Evolutionary conservation across 1,284 basidiomycete genomes (phyloP), one percentile per base, ranked within the genome.

Genomic region (Marasmius oreades): DNA sequence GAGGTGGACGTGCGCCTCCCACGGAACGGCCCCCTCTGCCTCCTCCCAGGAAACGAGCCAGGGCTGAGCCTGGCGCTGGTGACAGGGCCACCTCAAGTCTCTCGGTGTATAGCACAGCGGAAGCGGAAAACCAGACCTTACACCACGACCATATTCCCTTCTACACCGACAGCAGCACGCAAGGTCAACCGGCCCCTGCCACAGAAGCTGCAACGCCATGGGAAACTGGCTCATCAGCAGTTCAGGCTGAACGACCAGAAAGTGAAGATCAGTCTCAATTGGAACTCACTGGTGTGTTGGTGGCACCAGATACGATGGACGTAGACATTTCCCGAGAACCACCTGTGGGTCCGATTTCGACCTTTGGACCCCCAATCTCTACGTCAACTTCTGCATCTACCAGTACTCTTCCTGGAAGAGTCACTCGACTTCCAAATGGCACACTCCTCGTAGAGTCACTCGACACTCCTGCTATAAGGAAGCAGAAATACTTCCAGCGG

Each of bases 381-480:
- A 48, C 52, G 28, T 58, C 28, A 10, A 31, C 28, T 10, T 31
- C 28, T 31, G 18, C 26, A n/a, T 14, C 12, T 34, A 45, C 45
- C 31, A 34, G 16, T 8, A 23, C 22, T 23, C 37, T 26, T 26
- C 55, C 47, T 7, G 39, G 52, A 20, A n/a, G 28, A 16, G 66
- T 69, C 43, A 66, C 70, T 7, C 64, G 67, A 59, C 64, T 70
- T 46, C 62, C 70, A 24, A 70, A 70, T 53, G 79, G 78, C 20
- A 74, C 70, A 55, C 74, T 85, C 52, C 77, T 86, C 56, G 79
- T 89, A 56, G 86, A 90, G 64, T 80, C 83, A 54, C 71, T 89
- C 20, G 88, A 89, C 62, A 85, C 86, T 1, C 87, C 87, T 34
- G 77, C 77, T 5, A 85, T 77, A 34, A 80, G 87, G 3, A 76